Percentiles rank a stretch among this genome's conserved stretches.
These are phyloP conservation scores for Pinus taeda DNA, from an alignment of 75 land plant genomes.

Conservation along the genomic window DNA sequence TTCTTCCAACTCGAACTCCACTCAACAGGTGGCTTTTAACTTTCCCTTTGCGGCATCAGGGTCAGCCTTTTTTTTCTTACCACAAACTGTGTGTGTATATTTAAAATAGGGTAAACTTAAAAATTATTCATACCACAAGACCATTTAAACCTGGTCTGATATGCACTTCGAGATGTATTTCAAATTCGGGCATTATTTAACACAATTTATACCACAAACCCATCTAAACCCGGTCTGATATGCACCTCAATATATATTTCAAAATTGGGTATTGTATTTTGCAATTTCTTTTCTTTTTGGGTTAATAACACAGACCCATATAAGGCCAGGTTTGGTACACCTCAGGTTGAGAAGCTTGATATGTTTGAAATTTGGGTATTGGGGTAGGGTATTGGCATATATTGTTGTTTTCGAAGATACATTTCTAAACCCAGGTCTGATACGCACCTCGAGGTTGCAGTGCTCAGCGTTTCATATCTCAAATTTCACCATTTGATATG, in stretches of 20 bases:
- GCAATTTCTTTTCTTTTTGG: background rate
- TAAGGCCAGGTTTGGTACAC: background rate
- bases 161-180: background rate
- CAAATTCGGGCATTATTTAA: background rate
- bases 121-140: background rate
- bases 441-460: no score
- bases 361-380: no score
- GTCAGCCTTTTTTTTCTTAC: background rate
- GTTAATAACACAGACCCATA: background rate
- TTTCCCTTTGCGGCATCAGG: background rate
- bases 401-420: no score
- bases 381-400: no score
- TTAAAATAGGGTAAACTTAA: background rate
- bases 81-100: background rate
- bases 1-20: background rate
- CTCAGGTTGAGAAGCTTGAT: no score
- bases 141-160: background rate
- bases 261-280: background rate
- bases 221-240: background rate
- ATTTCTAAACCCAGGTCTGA: no score
- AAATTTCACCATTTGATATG: no score
- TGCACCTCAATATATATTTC: background rate
- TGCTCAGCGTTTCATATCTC: no score
- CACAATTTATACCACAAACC: background rate
- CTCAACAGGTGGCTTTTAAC: slow-evolving; percentile 4